Conservation (phyloP, 805 yeast genomes). For the Yamadazyma tumulicola region DNA sequence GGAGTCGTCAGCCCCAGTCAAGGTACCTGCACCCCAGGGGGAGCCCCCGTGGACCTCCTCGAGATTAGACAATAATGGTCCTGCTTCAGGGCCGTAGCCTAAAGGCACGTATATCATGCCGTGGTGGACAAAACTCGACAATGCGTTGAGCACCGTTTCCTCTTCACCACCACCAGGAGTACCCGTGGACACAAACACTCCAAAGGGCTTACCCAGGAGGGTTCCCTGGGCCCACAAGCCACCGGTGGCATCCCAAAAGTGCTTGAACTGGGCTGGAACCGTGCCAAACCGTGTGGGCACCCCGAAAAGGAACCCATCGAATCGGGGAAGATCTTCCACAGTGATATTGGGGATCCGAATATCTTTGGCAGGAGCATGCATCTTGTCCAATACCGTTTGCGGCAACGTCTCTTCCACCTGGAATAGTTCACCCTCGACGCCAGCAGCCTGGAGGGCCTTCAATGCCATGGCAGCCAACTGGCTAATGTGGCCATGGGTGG, state of each 20-base stretch:
- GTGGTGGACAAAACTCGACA: slow-evolving; percentile 69
- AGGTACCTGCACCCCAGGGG: slow-evolving; percentile 85
- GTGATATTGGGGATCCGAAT: slow-evolving; percentile 55
- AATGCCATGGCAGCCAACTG: slow-evolving; percentile 65
- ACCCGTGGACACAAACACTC: slow-evolving; percentile 70
- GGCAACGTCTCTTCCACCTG: slow-evolving; percentile 64
- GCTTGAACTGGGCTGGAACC: slow-evolving; percentile 72
- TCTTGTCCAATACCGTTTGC: slow-evolving; percentile 13
- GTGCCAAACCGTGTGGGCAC: slow-evolving; percentile 79
- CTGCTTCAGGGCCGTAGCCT: slow-evolving; percentile 54
- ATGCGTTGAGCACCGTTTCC: slow-evolving; percentile 53
- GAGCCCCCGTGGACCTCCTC: slow-evolving; percentile 77
- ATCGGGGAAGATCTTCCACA: slow-evolving; percentile 50
- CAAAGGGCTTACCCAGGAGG: slow-evolving; percentile 70
- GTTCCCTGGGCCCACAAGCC: slow-evolving; percentile 71
- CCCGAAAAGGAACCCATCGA: slow-evolving; percentile 78
- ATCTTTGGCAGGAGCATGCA: slow-evolving; percentile 16
- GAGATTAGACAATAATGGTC: slow-evolving; percentile 42
- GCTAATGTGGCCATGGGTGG: slow-evolving; percentile 76
- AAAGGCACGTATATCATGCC: slow-evolving; percentile 78
- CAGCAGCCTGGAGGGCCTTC: slow-evolving; percentile 60
- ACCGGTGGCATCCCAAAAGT: slow-evolving; percentile 80
- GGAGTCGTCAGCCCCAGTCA: slow-evolving; percentile 73
- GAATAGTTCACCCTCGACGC: slow-evolving; percentile 66
- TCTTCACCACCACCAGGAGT: slow-evolving; percentile 82